Evolutionary conservation across 2,329 filamentous ascomycete species (phyloP), one percentile per base, ranked within the genome.

Genomic region (Lachnellula hyalina): DNA sequence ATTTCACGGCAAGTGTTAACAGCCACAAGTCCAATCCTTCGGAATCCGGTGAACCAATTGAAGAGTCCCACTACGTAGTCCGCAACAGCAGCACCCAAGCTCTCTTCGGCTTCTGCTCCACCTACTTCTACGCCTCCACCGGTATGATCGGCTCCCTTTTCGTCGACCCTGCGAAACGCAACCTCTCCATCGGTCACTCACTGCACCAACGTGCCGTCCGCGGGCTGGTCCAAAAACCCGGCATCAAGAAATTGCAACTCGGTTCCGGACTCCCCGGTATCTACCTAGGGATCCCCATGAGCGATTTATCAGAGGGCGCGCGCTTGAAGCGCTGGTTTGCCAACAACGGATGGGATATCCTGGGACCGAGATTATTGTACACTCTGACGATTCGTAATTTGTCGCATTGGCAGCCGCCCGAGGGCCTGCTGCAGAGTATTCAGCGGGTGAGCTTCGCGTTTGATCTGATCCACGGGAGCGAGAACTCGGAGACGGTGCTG

Each of bases 41-140:
- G 5, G 55, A 61, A 34, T 47, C 79, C 60, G 84, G 85, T 62
- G 76, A 82, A 0, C 81, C 85, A 46, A 80, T 96, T 28, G 83
- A 89, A 53, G 90, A 96, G 71, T 77, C 85, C 0, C 92, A 97
- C 70, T 96, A 93, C 67, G 91, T 96, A 8, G 92, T 97, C 34
- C 83, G 92, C 19, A 97, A 96, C 69, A 95, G 89, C 73, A 96
- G 89, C 70, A 97, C 92, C 0, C 87, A 90, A 59, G 89, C 89
- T 0, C 74, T 97, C 0, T 96, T 96, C 67, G 92, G 92, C 2
- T 97, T 96, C 71, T 93, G 89, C 66, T 87, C 91, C 0, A 96
- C 91, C 0, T 96, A 96, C 68, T 91, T 83, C 68, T 84, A 88
- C 66, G 32, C 32, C 34, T 25, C 38, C 8, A 49, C 78, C 75